Base-by-base conservation (phyloP, 2,329 filamentous ascomycete genomes). In the Didymella pomorum region DNA sequence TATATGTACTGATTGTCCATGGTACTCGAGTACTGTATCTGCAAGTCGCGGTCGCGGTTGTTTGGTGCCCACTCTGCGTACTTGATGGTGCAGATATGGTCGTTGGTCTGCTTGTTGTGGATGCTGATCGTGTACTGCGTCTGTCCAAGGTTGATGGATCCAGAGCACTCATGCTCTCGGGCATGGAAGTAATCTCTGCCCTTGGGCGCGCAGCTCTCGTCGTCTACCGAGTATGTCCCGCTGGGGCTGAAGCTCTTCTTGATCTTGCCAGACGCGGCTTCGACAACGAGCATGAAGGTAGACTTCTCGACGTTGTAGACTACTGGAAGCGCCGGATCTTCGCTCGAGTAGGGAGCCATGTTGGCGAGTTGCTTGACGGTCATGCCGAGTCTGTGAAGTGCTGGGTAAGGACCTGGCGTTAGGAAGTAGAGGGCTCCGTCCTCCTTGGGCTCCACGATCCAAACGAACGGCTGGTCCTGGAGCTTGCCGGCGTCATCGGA, bases 21-120 rank as follows among this genome's bases (percentile, higher is more conserved):
- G 0, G 93, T 92, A 11, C 82, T 79, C 14, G 85, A 85, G 71
- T 98, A 95, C 72, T 98, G 92, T 48, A 86, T 86, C 69, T 92
- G 88, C 7, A 99, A 86, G 73, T 99, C 95, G 63, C 86, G 86
- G 76, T 99, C 94, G 60, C 89, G 91, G 58, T 90, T 96, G 76
- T 99, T 99, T 14, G 93, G 91, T 0, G 88, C 89, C 95, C 95
- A 99, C 76, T 99, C 95, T 11, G 92, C 90, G 73, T 96, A 99
- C 65, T 88, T 93, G 66, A 99, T 86, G 0, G 92, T 97, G 70
- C 93, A 96, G 62, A 99, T 89, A 8, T 87, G 86, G 58, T 89
- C 86, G 1, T 89, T 89, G 3, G 87, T 88, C 66, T 90, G 86
- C 43, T 84, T 86, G 60, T 91, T 89, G 64, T 93, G 89, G 43